Evolutionary conservation across 2,329 filamentous ascomycete species (phyloP).

Genomic region (Aspergillus tanneri): DNA sequence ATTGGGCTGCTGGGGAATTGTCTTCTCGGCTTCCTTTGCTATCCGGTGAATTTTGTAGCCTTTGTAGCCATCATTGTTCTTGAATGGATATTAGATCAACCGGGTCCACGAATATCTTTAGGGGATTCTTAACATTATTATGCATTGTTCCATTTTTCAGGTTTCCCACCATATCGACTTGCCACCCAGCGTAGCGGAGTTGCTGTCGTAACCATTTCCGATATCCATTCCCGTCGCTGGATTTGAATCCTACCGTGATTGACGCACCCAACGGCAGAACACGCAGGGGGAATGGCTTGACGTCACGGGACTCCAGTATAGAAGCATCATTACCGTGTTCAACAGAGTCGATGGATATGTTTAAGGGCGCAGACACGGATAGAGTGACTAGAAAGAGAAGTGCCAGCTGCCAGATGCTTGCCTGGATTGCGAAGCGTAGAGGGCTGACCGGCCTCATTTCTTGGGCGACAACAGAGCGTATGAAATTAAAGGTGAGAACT

Average conservation of each 20-base stretch:
- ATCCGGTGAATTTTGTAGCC: conserved; percentile 25
- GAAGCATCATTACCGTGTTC: neutral
- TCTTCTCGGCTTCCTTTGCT: conserved; percentile 9
- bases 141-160: conserved; percentile 2
- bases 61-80: conserved; percentile 26
- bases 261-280: conserved; percentile 16
- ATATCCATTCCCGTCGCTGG: conserved; percentile 12
- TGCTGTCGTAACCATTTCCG: conserved; percentile 9
- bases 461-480: no score
- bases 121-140: conserved; percentile 20
- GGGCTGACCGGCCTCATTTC: no score
- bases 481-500: no score
- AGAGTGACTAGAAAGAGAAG: neutral
- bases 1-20: conserved; percentile 23
- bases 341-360: neutral
- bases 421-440: no score
- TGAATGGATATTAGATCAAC: neutral
- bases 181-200: conserved; percentile 7
- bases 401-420: neutral
- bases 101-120: neutral
- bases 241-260: conserved; percentile 9
- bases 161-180: conserved; percentile 16
- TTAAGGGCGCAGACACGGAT: neutral
- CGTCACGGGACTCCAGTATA: neutral
- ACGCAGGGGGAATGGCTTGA: conserved; percentile 1